phyloP scores from a whole-genome alignment of 2,329 filamentous ascomycete species.

The Teratosphaeria nubilosa region DNA sequence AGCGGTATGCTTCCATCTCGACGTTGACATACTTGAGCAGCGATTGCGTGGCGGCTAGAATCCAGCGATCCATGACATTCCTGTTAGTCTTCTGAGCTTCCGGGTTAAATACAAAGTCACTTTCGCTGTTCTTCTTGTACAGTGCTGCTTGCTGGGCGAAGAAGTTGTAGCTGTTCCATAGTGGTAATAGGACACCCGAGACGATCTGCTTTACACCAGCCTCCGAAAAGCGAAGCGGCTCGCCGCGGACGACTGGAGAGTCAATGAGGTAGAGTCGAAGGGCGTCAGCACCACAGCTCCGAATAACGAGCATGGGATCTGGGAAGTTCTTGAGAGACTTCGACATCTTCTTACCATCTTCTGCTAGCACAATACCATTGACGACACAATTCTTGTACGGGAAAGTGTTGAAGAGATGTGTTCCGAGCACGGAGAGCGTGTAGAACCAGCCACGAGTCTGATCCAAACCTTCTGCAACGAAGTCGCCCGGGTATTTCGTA shows the following conservation, averaged over 20 bases:
- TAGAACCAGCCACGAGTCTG: constrained; percentile 98
- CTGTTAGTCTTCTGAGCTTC: constrained; percentile 63
- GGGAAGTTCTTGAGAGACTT: constrained; percentile 96
- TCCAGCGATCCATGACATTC: constrained; percentile 96
- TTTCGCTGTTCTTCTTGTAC: constrained; percentile 71
- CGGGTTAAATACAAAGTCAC: constrained; percentile 71
- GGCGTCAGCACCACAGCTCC: constrained; percentile 83
- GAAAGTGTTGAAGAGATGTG: constrained; percentile 71
- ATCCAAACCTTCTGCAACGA: constrained; percentile 86
- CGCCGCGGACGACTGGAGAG: constrained; percentile 84
- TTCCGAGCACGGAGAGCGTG: constrained; percentile 78
- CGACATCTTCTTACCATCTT: constrained; percentile 98
- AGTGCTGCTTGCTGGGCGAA: constrained; percentile 81
- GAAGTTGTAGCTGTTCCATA: constrained; percentile 98
- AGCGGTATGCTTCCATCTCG: constrained; percentile 67
- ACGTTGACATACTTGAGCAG: constrained; percentile 83
- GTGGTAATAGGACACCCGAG: constrained; percentile 74
- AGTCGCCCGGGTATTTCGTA: constrained; percentile 77
- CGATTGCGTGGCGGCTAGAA: constrained; percentile 84
- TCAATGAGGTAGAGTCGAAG: constrained; percentile 94
- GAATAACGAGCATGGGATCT: constrained; percentile 71
- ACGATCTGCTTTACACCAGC: constrained; percentile 89
- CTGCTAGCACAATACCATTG: constrained; percentile 85
- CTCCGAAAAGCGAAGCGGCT: constrained; percentile 86
- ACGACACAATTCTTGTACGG: constrained; percentile 96